Base-by-base conservation (phyloP, 306 rosid genomes). In the Pyrus communis region DNA sequence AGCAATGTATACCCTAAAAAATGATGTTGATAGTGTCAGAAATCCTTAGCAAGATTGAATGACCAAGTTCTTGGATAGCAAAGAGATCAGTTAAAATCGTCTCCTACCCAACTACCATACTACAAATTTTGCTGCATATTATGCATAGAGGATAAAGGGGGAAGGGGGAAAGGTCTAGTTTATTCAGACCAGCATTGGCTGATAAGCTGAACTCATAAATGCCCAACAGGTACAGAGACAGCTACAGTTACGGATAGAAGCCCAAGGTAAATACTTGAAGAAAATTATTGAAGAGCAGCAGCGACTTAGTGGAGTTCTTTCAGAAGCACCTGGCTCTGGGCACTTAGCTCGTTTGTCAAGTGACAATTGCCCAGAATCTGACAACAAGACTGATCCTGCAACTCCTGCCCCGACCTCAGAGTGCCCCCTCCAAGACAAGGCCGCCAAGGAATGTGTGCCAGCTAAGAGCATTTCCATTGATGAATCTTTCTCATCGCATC, bases 251-350 rank as follows among this genome's bases (percentile, higher is more conserved):
- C 86, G 99, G 58, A 95, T 95, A 75, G 99, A 95, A 86, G 99
- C 99, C 55, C 99, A 95, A 79, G 97, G 97, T 54, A 91, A 95
- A 59, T 95, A 95, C 86, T 83, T 95, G 91, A 95, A 92, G 88
- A 95, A 95, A 90, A 95, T 95, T 86, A 92, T 95, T 3, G 99
- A 95, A 86, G 99, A 95, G 83, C 99, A 95, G 69, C 99, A 91
- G 73, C 88, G 95, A 67, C 93, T 92, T 35, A 82, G 89, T 46
- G 99, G 99, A 42, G 93, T 88, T 83, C 81, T 88, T 55, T 89
- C 97, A 4, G 97, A 88, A 67, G 89, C 81, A 77, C 93, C 93
- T 2, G 86, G 67, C 40, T 72, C 84, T 14, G 88, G 86, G 76
- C 77, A 71, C 71, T 65, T 83, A n/a, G 84, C 83, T 59, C 71